These are phyloP conservation scores for Cryphonectria carpinicola DNA, from an alignment of 2,329 filamentous ascomycete genomes.

Conservation along the genomic window DNA sequence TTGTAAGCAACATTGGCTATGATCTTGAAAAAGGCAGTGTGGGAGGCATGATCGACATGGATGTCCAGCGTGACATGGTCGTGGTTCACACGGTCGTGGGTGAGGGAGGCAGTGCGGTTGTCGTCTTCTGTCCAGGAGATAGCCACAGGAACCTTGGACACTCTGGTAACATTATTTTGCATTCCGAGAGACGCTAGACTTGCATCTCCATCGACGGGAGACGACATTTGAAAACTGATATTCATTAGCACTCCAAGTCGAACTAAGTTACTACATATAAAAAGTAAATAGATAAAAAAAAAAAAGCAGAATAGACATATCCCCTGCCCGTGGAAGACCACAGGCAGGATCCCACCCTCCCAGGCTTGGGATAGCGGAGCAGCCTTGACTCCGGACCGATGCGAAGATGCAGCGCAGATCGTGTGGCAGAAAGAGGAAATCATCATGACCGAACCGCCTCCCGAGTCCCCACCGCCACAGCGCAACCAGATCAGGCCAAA, in stretches of 20 bases:
- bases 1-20: constrained; percentile 25
- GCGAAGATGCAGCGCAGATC: constrained; percentile 7
- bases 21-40: constrained; percentile 25
- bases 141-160: constrained; percentile 15
- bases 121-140: constrained; percentile 24
- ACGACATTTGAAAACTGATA: constrained; percentile 20
- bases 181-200: constrained; percentile 17
- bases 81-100: constrained; percentile 13
- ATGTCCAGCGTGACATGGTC: constrained; percentile 24
- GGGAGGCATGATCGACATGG: constrained; percentile 2
- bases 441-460: background rate
- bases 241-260: constrained; percentile 13
- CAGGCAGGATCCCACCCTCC: constrained; percentile 28
- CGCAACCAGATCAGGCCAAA: constrained; percentile 22
- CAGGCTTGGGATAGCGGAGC: constrained; percentile 27
- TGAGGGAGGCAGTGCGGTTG: background rate
- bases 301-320: constrained; percentile 15
- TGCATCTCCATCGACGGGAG: constrained; percentile 17
- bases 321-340: constrained; percentile 15
- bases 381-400: constrained; percentile 28
- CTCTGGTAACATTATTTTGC: constrained; percentile 5
- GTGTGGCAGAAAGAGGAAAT: background rate
- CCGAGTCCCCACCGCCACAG: constrained; percentile 27
- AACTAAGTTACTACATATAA: background rate
- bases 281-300: background rate